These are phyloP conservation scores for Cyberlindnera xishuangbannaensis DNA, from an alignment of 805 yeast genomes.

Conservation along the genomic window DNA sequence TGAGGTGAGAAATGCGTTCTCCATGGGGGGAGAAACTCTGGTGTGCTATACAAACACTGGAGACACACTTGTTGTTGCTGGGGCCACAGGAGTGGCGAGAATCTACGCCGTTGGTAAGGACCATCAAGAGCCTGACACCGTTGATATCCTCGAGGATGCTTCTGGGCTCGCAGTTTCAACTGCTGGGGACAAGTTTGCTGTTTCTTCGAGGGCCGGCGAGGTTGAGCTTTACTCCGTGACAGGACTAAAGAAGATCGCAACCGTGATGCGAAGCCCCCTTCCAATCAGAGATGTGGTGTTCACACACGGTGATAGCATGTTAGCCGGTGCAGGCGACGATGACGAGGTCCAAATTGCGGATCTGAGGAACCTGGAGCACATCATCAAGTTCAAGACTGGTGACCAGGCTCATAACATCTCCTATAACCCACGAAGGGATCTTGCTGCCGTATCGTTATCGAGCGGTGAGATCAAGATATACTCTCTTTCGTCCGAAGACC, in stretches of 20 bases:
- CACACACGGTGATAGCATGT: slow-evolving; percentile 55
- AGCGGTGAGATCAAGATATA: slow-evolving; percentile 55
- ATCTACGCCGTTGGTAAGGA: slow-evolving; percentile 17
- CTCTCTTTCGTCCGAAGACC: slow-evolving; percentile 45
- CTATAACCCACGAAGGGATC: slow-evolving; percentile 51
- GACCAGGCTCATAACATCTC: slow-evolving; percentile 55
- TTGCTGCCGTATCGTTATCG: slow-evolving; percentile 51
- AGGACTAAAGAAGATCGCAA: slow-evolving; percentile 7
- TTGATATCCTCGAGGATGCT: slow-evolving; percentile 20
- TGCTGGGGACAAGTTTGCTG: slow-evolving; percentile 16
- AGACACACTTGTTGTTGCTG: slow-evolving; percentile 20
- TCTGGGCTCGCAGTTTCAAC: slow-evolving; percentile 14
- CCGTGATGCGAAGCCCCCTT: slow-evolving; percentile 21
- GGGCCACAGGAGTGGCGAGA: slow-evolving; percentile 20
- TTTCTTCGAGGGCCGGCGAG: slow-evolving; percentile 21
- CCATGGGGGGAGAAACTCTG: slow-evolving; percentile 21
- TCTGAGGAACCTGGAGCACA: slow-evolving; percentile 23
- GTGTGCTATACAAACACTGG: slow-evolving; percentile 17
- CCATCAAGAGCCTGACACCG: slow-evolving; percentile 22
- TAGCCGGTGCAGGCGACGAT: slow-evolving; percentile 64
- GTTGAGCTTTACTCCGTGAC: slow-evolving; percentile 21
- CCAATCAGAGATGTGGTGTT: slow-evolving; percentile 46
- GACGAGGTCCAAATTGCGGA: slow-evolving; percentile 48
- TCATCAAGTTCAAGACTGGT: slow-evolving; percentile 32
- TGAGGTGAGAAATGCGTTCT: slow-evolving; percentile 17